Evolutionary conservation across 306 rosid species (phyloP), one percentile per base, ranked within the genome.

Genomic region (Fagus crenata): DNA sequence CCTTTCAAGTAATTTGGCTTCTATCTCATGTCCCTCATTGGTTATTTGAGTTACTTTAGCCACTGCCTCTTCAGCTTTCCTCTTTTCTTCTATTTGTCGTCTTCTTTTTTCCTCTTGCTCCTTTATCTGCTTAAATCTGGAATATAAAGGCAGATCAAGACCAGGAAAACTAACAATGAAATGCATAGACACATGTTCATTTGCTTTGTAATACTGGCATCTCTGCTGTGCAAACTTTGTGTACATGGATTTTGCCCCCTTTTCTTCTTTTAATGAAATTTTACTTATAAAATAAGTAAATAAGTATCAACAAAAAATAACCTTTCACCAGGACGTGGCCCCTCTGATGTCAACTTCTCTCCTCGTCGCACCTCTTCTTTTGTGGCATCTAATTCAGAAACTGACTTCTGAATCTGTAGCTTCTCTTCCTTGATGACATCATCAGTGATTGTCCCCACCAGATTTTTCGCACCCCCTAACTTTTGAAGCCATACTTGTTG

Each of bases 401-500:
- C 79, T 58, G 93, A 64, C 70, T 86, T 87, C 79, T 61, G 88
- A 85, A 84, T 82, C 81, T 75, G 86, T 49, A 54, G 65, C 77
- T 75, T 71, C 63, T 87, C 90, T 78, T 85, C 88, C 79, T 81
- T 86, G 58, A 77, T 13, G 32, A 80, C 28, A 71, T 86, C 85
- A 55, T 89, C 86, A 18, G 71, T 82, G 41, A 84, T 73, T 85
- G 86, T 85, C 61, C 49, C 72, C 77, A 84, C 37, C 11, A 87
- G 92, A 87, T 77, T 78, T 78, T 91, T 86, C 3, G 98, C 97
- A 39, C 97, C 99, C 12, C 99, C 97, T 42, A 90, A 81, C 84
- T 92, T 93, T 81, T 93, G 97, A 86, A 96, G 99, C 97, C 98
- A 96, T 75, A 88, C 88, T 91, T 93, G 98, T 77, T 91, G 98